These are phyloP conservation scores for Wickerhamiella siamensis DNA, from an alignment of 805 yeast genomes.

Conservation along the genomic window DNA sequence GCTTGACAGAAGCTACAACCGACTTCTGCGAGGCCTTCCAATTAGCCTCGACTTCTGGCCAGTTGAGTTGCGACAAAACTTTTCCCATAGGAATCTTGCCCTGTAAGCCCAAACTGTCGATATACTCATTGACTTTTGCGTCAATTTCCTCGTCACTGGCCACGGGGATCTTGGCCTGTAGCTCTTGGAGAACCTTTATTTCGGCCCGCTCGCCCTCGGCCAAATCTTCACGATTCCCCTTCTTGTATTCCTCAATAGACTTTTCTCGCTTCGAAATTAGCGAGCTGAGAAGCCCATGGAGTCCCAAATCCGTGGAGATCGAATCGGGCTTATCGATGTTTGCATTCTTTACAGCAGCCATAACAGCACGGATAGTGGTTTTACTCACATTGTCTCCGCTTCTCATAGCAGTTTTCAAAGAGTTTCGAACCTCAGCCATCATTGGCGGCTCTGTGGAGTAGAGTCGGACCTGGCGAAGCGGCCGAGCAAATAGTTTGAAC, in stretches of 20 bases:
- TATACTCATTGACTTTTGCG: slow-evolving; percentile 19
- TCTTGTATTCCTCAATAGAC: slow-evolving; percentile 34
- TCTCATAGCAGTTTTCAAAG: slow-evolving; percentile 35
- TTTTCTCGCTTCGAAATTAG: slow-evolving; percentile 30
- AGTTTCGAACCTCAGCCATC: slow-evolving; percentile 28
- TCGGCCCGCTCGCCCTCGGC: slow-evolving; percentile 40
- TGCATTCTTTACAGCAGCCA: slow-evolving; percentile 25
- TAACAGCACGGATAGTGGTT: slow-evolving; percentile 22
- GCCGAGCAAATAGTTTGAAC: background rate
- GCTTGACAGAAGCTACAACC: slow-evolving; percentile 19
- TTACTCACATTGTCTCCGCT: slow-evolving; percentile 29
- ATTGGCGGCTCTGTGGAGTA: slow-evolving; percentile 22
- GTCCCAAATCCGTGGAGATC: slow-evolving; percentile 17
- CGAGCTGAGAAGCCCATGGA: slow-evolving; percentile 32
- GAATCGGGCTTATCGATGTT: slow-evolving; percentile 23
- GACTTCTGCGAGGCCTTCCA: slow-evolving; percentile 22
- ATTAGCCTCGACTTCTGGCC: slow-evolving; percentile 20
- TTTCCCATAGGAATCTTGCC: slow-evolving; percentile 14
- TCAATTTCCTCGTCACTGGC: slow-evolving; percentile 35
- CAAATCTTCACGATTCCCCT: slow-evolving; percentile 37
- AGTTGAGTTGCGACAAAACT: slow-evolving; percentile 15
- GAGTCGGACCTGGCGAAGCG: background rate
- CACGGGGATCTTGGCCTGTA: slow-evolving; percentile 32
- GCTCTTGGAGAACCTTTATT: slow-evolving; percentile 29
- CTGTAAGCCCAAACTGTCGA: slow-evolving; percentile 8